These are phyloP conservation scores for Rhododendron williamsianum DNA, from an alignment of 148 eudicot genomes.

Conservation along the genomic window DNA sequence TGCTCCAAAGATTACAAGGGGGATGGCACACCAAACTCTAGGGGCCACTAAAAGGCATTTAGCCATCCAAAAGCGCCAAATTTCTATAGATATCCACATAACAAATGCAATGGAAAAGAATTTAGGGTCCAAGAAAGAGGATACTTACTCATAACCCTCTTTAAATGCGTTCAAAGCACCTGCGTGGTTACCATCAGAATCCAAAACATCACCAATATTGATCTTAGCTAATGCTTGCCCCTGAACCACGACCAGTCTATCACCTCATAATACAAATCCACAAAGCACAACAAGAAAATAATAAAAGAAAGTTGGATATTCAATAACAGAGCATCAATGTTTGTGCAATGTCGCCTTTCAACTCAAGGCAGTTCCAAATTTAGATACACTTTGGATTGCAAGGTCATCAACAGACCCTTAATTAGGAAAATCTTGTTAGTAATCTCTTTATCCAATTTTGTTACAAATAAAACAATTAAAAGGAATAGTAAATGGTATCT, in stretches of 20 bases:
- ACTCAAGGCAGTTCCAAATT: conserved; percentile 1
- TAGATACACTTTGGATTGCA: background rate
- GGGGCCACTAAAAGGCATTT: background rate
- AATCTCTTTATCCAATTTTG: background rate
- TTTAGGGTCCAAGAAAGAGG: background rate
- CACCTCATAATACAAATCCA: conserved; percentile 17
- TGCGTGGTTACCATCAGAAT: conserved; percentile 58
- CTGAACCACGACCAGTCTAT: conserved; percentile 40
- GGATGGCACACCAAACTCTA: background rate
- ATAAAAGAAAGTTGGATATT: background rate
- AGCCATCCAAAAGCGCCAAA: background rate
- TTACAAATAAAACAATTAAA: background rate
- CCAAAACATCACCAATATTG: conserved; percentile 70
- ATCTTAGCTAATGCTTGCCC: conserved; percentile 91
- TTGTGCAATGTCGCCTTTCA: background rate
- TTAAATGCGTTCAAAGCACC: conserved; percentile 59
- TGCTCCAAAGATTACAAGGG: background rate
- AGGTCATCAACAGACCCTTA: background rate
- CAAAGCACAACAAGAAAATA: background rate
- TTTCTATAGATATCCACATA: background rate
- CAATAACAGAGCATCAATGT: background rate
- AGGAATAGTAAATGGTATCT: background rate
- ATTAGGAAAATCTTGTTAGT: background rate
- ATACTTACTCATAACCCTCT: conserved; percentile 67
- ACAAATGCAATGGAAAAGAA: background rate